These are phyloP conservation scores for Megacollybia marginata DNA, from an alignment of 768 basidiomycete genomes.

Conservation along the genomic window DNA sequence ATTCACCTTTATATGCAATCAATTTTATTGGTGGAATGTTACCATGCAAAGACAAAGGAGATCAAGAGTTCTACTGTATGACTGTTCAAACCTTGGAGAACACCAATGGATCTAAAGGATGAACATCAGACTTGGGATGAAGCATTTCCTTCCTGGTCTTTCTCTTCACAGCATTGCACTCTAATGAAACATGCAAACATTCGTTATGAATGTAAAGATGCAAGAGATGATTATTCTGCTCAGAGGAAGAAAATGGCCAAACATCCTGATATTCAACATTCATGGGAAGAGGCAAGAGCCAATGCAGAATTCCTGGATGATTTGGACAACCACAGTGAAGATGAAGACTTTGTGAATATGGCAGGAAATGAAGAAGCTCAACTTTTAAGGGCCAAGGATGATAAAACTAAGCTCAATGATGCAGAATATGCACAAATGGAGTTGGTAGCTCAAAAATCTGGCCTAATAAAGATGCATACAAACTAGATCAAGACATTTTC, in stretches of 20 bases:
- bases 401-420: neutral
- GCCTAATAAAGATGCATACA: too few species aligned
- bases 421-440: too few species aligned
- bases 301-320: neutral
- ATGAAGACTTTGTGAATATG: neutral
- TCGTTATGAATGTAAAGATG: constrained; percentile 15
- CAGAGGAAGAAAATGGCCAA: constrained; percentile 1
- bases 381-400: too few species aligned
- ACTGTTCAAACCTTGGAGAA: constrained; percentile 11
- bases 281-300: constrained; percentile 1
- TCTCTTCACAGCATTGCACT: neutral
- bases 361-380: neutral
- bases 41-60: constrained; percentile 10
- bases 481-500: too few species aligned
- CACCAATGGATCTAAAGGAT: neutral
- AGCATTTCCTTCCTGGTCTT: constrained; percentile 4
- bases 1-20: neutral
- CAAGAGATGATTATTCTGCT: constrained; percentile 11
- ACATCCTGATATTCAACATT: neutral
- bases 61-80: constrained; percentile 8
- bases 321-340: neutral
- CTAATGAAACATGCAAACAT: constrained; percentile 9
- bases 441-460: too few species aligned
- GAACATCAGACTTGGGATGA: neutral
- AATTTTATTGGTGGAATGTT: constrained; percentile 8